A percentile compares a stretch with the other conserved stretches of the same genome.
phyloP scores from a whole-genome alignment of 371 early-diverging fungal species.

The Mucor lusitanicus region DNA sequence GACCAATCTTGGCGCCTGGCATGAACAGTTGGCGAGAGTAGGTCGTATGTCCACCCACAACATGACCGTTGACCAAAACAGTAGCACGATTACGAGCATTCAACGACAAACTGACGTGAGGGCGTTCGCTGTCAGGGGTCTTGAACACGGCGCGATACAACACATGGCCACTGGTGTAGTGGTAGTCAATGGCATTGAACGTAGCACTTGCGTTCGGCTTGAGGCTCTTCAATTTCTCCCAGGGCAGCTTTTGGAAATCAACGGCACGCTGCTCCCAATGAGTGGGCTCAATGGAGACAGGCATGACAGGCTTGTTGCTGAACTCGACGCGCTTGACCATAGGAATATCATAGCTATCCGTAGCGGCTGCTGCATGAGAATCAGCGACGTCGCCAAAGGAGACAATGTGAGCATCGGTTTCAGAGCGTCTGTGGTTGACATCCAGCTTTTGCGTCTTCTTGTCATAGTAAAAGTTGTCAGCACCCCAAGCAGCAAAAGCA shows the following conservation, averaged over 20 bases:
- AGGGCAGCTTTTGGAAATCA: conserved; percentile 38
- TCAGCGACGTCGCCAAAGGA: conserved; percentile 28
- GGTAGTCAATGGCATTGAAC: conserved; percentile 58
- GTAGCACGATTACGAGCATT: conserved; percentile 76
- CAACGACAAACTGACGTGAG: conserved; percentile 47
- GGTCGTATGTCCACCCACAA: conserved; percentile 79
- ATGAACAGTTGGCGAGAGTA: conserved; percentile 64
- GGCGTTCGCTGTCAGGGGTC: conserved; percentile 20
- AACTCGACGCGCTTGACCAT: conserved; percentile 24
- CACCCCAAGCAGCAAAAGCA: conserved; percentile 51
- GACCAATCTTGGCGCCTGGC: conserved; percentile 75
- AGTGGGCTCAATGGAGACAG: conserved; percentile 22
- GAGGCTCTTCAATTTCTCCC: conserved; percentile 42
- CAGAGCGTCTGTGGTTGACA: conserved; percentile 29
- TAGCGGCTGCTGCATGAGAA: conserved; percentile 1
- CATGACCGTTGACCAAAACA: conserved; percentile 66
- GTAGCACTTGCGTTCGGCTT: conserved; percentile 10
- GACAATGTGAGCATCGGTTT: conserved; percentile 27
- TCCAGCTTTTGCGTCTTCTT: conserved; percentile 23
- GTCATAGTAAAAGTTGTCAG: conserved; percentile 44
- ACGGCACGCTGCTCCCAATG: conserved; percentile 38
- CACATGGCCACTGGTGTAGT: conserved; percentile 68
- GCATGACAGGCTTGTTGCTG: conserved; percentile 9
- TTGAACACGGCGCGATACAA: conserved; percentile 54
- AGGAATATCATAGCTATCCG: conserved; percentile 25